Evolutionary conservation across 768 basidiomycete species (phyloP).

Genomic region (Serendipita sp.): DNA sequence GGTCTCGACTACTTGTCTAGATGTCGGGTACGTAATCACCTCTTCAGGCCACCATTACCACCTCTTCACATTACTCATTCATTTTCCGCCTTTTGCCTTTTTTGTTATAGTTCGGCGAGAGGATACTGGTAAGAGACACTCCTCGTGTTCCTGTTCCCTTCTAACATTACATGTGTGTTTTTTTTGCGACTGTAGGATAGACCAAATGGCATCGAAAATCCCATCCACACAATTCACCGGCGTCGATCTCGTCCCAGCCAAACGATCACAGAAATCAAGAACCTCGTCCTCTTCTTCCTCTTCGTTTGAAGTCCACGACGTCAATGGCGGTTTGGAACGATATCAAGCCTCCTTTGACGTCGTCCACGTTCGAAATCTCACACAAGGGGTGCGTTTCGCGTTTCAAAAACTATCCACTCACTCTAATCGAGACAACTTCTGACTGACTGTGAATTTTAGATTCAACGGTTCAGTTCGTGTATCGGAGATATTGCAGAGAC

Average conservation of each 20-base stretch:
- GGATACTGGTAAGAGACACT: not conserved
- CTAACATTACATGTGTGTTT: too few relatives aligned
- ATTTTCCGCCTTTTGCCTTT: not conserved
- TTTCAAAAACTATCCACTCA: too few relatives aligned
- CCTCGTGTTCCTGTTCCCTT: not conserved
- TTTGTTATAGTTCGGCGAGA: not conserved
- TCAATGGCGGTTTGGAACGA: not conserved
- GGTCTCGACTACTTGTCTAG: not conserved
- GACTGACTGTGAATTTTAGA: not conserved
- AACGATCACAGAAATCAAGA: not conserved
- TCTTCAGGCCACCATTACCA: not conserved
- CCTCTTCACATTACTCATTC: not conserved
- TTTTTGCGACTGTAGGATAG: not conserved
- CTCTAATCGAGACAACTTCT: too few relatives aligned
- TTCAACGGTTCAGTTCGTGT: not conserved
- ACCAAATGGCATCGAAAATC: not conserved
- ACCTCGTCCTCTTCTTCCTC: not conserved
- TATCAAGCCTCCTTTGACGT: not conserved
- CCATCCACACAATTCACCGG: not conserved
- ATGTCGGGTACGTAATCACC: not conserved
- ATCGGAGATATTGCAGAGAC: not conserved
- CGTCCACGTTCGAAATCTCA: not conserved
- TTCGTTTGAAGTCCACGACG: not conserved
- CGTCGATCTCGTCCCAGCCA: not conserved
- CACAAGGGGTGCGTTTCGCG: not conserved